Base-by-base conservation (phyloP, 2,329 filamentous ascomycete species). In the Ploettnerulaceae sp. region DNA sequence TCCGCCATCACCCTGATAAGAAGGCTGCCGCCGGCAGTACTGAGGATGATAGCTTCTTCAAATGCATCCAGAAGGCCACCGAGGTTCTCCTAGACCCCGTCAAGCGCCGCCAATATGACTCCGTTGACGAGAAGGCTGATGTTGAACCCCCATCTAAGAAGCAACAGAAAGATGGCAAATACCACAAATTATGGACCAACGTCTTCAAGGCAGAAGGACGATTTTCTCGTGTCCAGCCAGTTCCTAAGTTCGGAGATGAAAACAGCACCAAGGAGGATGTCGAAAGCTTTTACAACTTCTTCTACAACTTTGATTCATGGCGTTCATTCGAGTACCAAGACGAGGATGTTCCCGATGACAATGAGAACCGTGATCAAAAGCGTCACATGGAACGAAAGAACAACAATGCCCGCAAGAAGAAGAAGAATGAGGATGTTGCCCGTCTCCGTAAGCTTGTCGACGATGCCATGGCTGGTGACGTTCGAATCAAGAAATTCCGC, bases 231-330 rank as follows among this genome's bases (percentile, higher is more conserved):
- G 76, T 70, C 51, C 87, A 95, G 66, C 91, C 91, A 5, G 93
- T 96, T 3, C 94, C 93, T 5, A 71, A 77, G 60, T 82, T 98
- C 48, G 93, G 93, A 53, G 79, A 88, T 64, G 87, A 88, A 56
- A 85, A 94, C 57, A 84, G 86, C 64, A 80, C 80, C 61, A 87
- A 90, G 70, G 87, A 94, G 64, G 84, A 95, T 7, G 93, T 98
- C 36, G 90, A 97, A 65, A 74, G 76, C 44, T 98, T 98, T 70
- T 98, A 98, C 80, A 95, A 98, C 78, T 98, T 97, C 76, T 98
- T 87, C 84, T 98, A 97, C 77, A 94, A 91, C 77, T 95, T 98
- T 62, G 93, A 98, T 77, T 93, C 86, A 69, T 98, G 93, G 93
- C 79, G 93, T 52, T 83, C 86, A 2, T 98, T 98, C 63, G 93